phyloP scores from a whole-genome alignment of 139 green algal species.

The Pleodorina starrii region DNA sequence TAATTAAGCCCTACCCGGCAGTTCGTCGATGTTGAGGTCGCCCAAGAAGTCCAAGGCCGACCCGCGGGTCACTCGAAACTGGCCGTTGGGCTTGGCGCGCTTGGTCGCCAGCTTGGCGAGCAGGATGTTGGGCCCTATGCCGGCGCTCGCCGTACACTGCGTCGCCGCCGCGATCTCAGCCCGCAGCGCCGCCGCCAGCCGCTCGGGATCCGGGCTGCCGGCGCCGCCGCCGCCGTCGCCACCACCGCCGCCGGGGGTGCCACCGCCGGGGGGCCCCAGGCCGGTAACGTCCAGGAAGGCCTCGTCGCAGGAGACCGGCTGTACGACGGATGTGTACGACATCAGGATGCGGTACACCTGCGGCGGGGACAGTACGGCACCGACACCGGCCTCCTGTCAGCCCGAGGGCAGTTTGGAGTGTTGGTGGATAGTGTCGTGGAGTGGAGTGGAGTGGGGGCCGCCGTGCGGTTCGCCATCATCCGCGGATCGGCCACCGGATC shows the following conservation, averaged over 20 bases:
- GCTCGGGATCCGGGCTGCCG: conserved; percentile 27
- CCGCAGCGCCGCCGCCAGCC: conserved; percentile 71
- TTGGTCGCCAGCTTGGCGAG: conserved; percentile 88
- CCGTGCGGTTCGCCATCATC: too few species aligned
- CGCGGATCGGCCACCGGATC: too few species aligned
- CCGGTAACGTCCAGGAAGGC: conserved; percentile 94
- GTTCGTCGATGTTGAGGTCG: conserved; percentile 71
- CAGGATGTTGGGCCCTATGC: conserved; percentile 86
- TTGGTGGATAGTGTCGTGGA: too few species aligned
- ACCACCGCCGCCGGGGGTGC: too few species aligned
- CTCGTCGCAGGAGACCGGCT: conserved; percentile 96
- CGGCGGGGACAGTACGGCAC: too few species aligned
- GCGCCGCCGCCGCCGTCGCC: too few species aligned
- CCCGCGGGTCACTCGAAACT: conserved; percentile 63
- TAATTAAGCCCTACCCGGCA: conserved; percentile 75
- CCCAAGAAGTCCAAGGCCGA: conserved; percentile 69
- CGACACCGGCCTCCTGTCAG: too few species aligned
- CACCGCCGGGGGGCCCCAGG: too few species aligned
- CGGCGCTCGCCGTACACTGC: conserved; percentile 78
- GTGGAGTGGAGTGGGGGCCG: too few species aligned
- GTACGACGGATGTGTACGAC: conserved; percentile 75
- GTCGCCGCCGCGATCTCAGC: conserved; percentile 68
- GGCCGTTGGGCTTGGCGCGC: conserved; percentile 89
- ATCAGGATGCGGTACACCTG: conserved; percentile 92
- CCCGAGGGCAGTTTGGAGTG: too few species aligned